Evolutionary conservation across 495 filamentous ascomycete genomes (phyloP), one percentile per base, ranked within the genome.

Genomic region (Hypomontagnella submonticulosa): DNA sequence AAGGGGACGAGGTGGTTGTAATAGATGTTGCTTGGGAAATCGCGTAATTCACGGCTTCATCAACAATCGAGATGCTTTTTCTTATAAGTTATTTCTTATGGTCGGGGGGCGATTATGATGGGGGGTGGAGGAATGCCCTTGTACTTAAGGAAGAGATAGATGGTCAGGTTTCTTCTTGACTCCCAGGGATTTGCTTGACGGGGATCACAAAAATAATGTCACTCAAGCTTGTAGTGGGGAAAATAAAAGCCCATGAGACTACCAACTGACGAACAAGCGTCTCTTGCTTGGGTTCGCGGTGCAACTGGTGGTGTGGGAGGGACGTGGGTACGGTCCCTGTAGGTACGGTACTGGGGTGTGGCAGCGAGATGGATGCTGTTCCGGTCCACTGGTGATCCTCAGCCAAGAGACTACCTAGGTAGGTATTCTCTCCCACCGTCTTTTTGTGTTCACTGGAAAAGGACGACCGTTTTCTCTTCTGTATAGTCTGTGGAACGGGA

Each of bases 401-500:
- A 71, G 71, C 71, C 68, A 73, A 69, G 68, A 60, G 63, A 63
- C 57, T 40, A n/a, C n/a, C n/a, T n/a, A n/a, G n/a, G n/a, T n/a
- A n/a, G n/a, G n/a, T n/a, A 47, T 58, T 10, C 37, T 38, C 61
- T 56, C 65, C 65, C 62, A 71, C 71, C 63, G 65, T 73, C 65
- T 67, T 60, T n/a, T 55, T 61, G 23, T 30, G 7, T 41, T 32
- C 9, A 42, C 57, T 61, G 46, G 51, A 43, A 46, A 42, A 49
- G 16, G 19, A 38, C 42, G 27, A 48, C 53, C 58, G 58, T 62
- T 63, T 61, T 58, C 34, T 48, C 36, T 34, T 20, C 41, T 52
- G 18, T 43, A 44, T 52, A 43, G 32, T 57, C 52, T 57, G 64
- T 66, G 63, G 30, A 47, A 66, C 63, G 46, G 56, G 54, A 57